Evolutionary conservation across 2,329 filamentous ascomycete genomes (phyloP).

Genomic region (Pseudopyrenochaeta lycopersici): DNA sequence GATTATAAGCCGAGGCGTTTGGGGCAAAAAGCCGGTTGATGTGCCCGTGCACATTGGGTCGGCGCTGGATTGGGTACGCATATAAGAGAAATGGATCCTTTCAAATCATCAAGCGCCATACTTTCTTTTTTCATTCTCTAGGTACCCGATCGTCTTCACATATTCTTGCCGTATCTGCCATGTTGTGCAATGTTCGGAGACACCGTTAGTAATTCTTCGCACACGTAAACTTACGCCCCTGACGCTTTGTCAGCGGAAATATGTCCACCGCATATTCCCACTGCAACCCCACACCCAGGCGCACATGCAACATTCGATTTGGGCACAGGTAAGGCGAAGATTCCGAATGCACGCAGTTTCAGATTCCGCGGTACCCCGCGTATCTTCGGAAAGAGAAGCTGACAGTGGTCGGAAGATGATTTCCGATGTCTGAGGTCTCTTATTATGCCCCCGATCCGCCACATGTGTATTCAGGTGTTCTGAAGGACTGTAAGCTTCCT

Average conservation of each 20-base stretch:
- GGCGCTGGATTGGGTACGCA: slow-evolving; percentile 8
- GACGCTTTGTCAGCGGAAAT: slow-evolving; percentile 5
- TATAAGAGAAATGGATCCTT: slow-evolving; percentile 11
- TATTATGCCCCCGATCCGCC: not conserved
- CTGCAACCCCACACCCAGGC: no score
- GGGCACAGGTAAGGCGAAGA: no score
- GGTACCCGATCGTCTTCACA: no score
- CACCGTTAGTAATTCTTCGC: not conserved
- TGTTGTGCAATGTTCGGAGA: no score
- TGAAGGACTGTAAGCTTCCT: not conserved
- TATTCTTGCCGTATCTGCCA: no score
- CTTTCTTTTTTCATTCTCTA: not conserved
- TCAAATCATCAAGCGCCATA: not conserved
- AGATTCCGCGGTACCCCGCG: not conserved
- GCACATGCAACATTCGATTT: no score
- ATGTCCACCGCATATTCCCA: not conserved
- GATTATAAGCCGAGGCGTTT: slow-evolving; percentile 13
- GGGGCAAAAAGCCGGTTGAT: slow-evolving; percentile 12
- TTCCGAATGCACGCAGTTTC: not conserved
- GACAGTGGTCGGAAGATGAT: not conserved
- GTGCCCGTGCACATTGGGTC: slow-evolving; percentile 3
- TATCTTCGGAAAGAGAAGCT: not conserved
- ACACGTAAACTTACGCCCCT: not conserved
- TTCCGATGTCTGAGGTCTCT: not conserved
- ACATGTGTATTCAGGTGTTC: not conserved